phyloP scores from a whole-genome alignment of 345 rosid genomes.

The Moricandia arvensis region DNA sequence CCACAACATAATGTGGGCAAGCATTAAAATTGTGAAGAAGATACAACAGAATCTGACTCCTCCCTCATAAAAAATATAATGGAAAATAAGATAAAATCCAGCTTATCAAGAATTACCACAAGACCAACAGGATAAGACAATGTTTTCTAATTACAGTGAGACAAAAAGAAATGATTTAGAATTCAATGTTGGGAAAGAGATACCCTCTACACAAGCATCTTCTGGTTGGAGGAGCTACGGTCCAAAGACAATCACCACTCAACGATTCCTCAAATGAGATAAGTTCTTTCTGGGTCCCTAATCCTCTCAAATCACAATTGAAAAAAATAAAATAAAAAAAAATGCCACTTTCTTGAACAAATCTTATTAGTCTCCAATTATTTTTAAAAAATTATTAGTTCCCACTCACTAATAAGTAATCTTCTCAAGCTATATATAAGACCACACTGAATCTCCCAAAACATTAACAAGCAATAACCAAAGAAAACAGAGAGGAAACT shows the following conservation, averaged over 20 bases:
- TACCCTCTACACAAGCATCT: constrained; percentile 35
- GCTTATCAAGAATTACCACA: constrained; percentile 29
- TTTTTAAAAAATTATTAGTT: background rate
- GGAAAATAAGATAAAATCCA: constrained; percentile 11
- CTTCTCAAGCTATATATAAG: constrained; percentile 28
- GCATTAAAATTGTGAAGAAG: constrained; percentile 26
- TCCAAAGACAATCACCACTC: constrained; percentile 28
- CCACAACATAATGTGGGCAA: constrained; percentile 26
- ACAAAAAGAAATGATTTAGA: constrained; percentile 14
- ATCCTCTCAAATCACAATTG: constrained; percentile 23
- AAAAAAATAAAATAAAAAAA: background rate
- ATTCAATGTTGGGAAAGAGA: constrained; percentile 19
- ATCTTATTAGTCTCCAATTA: constrained; percentile 14
- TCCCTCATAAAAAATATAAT: background rate
- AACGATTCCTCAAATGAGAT: constrained; percentile 20
- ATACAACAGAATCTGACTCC: constrained; percentile 18
- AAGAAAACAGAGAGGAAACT: constrained; percentile 17
- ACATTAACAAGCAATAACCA: constrained; percentile 5
- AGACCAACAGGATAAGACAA: constrained; percentile 12
- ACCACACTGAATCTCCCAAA: constrained; percentile 1
- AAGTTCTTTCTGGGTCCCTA: constrained; percentile 31
- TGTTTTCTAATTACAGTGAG: constrained; percentile 15
- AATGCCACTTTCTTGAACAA: constrained; percentile 19
- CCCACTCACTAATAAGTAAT: constrained; percentile 5
- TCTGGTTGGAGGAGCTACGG: constrained; percentile 28